These are phyloP conservation scores for Artemisia annua DNA, from an alignment of 129 eudicot genomes.

Conservation along the genomic window DNA sequence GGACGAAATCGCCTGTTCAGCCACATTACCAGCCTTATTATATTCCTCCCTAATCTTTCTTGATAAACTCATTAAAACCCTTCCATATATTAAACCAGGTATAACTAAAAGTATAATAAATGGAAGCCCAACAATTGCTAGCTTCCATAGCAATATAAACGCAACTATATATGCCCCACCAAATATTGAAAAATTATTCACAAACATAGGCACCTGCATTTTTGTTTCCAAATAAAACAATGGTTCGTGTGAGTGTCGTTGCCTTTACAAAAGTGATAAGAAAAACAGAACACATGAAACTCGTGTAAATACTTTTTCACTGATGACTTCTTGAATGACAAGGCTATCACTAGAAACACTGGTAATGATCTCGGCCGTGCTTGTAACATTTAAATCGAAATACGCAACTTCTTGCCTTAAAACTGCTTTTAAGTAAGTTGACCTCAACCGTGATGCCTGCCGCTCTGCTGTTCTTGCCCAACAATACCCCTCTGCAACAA, in stretches of 20 bases:
- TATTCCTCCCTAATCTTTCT: conserved; percentile 54
- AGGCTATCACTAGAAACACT: conserved; percentile 65
- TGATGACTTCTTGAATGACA: conserved; percentile 58
- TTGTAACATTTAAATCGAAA: conserved; percentile 54
- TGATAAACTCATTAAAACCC: conserved; percentile 43
- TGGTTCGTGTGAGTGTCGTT: not conserved
- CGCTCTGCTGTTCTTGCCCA: conserved; percentile 77
- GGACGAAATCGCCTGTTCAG: conserved; percentile 52
- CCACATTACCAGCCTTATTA: conserved; percentile 52
- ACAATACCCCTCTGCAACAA: conserved; percentile 53
- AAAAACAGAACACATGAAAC: not conserved
- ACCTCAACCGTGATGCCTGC: conserved; percentile 54
- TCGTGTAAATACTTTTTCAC: conserved; percentile 51
- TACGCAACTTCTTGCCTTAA: conserved; percentile 65
- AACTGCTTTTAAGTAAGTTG: conserved; percentile 64
- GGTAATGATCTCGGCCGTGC: conserved; percentile 56
- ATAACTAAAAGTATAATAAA: conserved; percentile 45
- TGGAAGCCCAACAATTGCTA: conserved; percentile 60
- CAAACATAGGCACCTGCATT: conserved; percentile 44
- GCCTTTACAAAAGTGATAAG: not conserved
- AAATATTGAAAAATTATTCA: conserved; percentile 40
- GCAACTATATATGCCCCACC: conserved; percentile 42
- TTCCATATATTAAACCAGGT: conserved; percentile 50
- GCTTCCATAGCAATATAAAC: conserved; percentile 51
- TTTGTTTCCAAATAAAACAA: not conserved